Conservation (phyloP, 2,329 filamentous ascomycete species). For the Microsporum ferrugineum region DNA sequence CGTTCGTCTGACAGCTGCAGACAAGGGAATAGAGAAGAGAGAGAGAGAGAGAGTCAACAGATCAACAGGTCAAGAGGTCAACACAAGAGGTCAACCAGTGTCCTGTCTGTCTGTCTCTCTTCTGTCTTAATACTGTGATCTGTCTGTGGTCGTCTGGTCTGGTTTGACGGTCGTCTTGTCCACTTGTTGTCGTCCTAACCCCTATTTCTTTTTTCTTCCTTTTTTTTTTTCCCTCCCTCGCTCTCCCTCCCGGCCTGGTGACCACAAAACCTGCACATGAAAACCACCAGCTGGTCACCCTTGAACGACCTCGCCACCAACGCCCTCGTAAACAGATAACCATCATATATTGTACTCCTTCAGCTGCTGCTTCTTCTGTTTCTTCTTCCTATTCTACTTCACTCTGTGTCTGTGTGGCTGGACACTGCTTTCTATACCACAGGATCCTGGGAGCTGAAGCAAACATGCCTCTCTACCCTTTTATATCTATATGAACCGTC, state of each 20-base stretch:
- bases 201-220: too few relatives aligned
- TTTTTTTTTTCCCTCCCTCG: not conserved
- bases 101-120: not conserved
- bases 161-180: too few relatives aligned
- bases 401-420: not conserved
- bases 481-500: not conserved
- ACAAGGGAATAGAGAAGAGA: too few relatives aligned
- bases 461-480: not conserved
- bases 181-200: too few relatives aligned
- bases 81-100: too few relatives aligned
- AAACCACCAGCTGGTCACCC: not conserved
- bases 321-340: not conserved
- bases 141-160: not conserved
- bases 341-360: not conserved
- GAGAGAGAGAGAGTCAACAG: too few relatives aligned
- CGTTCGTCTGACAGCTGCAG: too few relatives aligned
- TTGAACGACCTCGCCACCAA: conserved; percentile 9
- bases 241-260: conserved; percentile 9
- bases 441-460: not conserved
- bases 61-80: too few relatives aligned
- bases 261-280: conserved; percentile 8
- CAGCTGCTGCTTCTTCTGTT: not conserved
- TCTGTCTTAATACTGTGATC: not conserved
- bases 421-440: not conserved
- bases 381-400: not conserved